Percentiles rank a stretch among this genome's conserved stretches.
Conservation (phyloP, 345 rosid genomes). For the Schrenkiella parvula region DNA sequence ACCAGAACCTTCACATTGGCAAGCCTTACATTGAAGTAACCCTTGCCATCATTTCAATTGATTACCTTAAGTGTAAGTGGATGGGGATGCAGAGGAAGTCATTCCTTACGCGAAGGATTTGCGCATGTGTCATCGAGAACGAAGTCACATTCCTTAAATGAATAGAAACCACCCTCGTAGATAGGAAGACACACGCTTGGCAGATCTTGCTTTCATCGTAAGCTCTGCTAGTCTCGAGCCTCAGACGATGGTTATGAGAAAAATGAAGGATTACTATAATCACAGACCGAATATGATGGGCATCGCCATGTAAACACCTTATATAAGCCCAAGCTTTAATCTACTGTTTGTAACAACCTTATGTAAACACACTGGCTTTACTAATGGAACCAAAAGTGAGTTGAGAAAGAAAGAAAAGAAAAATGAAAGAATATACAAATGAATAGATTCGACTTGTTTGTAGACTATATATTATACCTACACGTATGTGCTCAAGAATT, state of each 20-base stretch:
- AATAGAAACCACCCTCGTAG: not conserved
- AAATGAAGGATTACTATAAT: too few relatives aligned
- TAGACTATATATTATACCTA: not conserved
- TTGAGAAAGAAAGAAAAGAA: not conserved
- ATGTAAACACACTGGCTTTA: not conserved
- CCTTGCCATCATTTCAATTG: too few relatives aligned
- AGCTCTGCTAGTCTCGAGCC: not conserved
- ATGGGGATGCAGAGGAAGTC: not conserved
- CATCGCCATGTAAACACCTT: too few relatives aligned
- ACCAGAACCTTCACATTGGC: not conserved
- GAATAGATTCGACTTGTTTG: not conserved
- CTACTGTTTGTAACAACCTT: not conserved
- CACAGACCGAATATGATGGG: too few relatives aligned
- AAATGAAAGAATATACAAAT: conserved; percentile 9
- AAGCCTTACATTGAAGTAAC: not conserved
- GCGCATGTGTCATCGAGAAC: not conserved
- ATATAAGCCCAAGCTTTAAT: too few relatives aligned
- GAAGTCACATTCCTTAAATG: not conserved
- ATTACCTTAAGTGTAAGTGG: not conserved
- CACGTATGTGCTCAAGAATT: not conserved
- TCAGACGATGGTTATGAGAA: not conserved
- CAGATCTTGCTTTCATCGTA: not conserved
- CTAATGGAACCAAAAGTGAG: not conserved
- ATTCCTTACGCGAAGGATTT: too few relatives aligned
- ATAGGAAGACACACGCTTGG: not conserved